These are phyloP conservation scores for Echinosophora koreensis DNA, from an alignment of 306 rosid species.

Conservation along the genomic window DNA sequence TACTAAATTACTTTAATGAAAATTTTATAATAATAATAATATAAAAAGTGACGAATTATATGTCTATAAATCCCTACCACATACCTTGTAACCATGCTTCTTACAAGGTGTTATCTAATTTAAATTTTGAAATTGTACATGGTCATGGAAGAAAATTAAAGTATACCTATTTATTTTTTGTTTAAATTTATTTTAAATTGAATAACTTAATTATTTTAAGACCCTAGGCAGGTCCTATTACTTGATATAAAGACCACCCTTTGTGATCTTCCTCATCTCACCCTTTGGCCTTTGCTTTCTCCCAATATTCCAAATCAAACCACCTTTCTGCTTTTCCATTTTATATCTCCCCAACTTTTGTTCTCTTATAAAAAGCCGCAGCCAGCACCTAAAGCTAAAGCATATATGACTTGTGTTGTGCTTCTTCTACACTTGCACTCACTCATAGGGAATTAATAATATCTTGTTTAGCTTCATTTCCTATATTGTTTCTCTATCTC, in stretches of 20 bases:
- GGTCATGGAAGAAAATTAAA: constrained; percentile 16
- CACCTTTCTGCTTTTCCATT: constrained; percentile 46
- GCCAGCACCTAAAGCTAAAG: constrained; percentile 42
- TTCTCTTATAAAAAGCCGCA: constrained; percentile 46
- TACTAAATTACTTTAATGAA: no score
- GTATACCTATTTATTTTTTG: background rate
- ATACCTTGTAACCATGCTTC: no score
- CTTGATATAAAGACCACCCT: constrained; percentile 51
- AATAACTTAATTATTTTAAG: background rate
- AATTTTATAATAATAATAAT: no score
- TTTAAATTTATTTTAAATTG: background rate
- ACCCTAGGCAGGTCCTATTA: constrained; percentile 29
- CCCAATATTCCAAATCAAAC: constrained; percentile 47
- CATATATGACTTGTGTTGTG: constrained; percentile 25
- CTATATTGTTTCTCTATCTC: constrained; percentile 19
- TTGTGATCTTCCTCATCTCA: constrained; percentile 43
- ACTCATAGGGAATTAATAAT: background rate
- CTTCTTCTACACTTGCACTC: background rate
- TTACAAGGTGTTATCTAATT: constrained; percentile 12
- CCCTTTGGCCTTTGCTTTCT: constrained; percentile 37
- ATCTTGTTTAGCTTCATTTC: constrained; percentile 30
- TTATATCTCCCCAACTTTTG: constrained; percentile 27
- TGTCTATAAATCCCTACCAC: no score
- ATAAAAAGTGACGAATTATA: no score
- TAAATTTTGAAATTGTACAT: constrained; percentile 11